phyloP scores from a whole-genome alignment of 2,329 filamentous ascomycete genomes.

The Tolypocladium sp. region DNA sequence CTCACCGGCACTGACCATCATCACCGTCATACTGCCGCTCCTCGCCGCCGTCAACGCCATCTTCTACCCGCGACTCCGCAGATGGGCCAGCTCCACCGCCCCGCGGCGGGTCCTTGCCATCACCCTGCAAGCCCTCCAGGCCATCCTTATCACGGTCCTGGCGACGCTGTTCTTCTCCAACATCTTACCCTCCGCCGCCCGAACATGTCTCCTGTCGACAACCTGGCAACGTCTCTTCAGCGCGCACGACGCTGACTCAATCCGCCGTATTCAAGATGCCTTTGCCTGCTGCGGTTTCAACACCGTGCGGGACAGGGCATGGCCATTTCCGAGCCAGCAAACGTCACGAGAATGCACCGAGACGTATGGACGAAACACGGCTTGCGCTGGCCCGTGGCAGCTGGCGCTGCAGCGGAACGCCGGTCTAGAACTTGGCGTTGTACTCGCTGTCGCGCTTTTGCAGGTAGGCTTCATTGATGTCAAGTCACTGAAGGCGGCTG shows the following conservation, averaged over 20 bases:
- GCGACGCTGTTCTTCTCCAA: conserved; percentile 11
- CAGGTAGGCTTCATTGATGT: conserved; percentile 23
- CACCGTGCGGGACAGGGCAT: conserved; percentile 44
- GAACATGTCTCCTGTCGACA: conserved; percentile 8
- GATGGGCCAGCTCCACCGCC: too few relatives aligned
- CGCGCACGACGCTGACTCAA: conserved; percentile 33
- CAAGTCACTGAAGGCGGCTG: too few relatives aligned
- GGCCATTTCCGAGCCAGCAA: conserved; percentile 39
- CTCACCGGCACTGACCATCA: too few relatives aligned
- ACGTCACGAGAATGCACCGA: conserved; percentile 27
- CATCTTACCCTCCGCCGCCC: conserved; percentile 3
- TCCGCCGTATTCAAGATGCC: conserved; percentile 51
- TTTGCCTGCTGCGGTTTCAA: conserved; percentile 55
- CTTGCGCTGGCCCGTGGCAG: conserved; percentile 43
- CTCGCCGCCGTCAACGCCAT: too few relatives aligned
- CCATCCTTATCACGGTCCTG: conserved; percentile 4
- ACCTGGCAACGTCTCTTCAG: conserved; percentile 13
- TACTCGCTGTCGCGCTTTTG: conserved; percentile 36
- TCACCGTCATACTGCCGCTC: too few relatives aligned
- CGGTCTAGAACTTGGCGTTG: conserved; percentile 38
- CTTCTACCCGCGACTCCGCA: too few relatives aligned
- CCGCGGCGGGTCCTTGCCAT: too few relatives aligned
- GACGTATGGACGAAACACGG: conserved; percentile 28
- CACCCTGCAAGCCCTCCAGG: conserved; percentile 4
- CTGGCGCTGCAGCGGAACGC: conserved; percentile 18